Evolutionary conservation across 1,139 yeast genomes (phyloP).

Genomic region (Candida gigantensis): DNA sequence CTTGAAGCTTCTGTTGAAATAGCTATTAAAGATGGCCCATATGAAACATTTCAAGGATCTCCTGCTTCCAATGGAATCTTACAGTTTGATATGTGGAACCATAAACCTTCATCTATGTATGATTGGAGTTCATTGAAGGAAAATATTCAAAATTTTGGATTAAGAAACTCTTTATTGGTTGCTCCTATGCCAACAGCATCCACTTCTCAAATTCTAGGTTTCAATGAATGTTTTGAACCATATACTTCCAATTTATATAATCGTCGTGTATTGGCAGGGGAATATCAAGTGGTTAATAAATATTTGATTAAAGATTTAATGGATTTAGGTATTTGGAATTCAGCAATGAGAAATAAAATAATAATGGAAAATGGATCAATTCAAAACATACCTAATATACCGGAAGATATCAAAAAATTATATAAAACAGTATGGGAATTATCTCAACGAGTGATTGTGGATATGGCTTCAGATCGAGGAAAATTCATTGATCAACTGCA

Average conservation of each 20-base stretch:
- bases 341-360: slow-evolving; percentile 76
- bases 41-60: slow-evolving; percentile 70
- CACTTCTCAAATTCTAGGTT: slow-evolving; percentile 86
- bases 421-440: slow-evolving; percentile 98
- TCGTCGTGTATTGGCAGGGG: slow-evolving; percentile 85
- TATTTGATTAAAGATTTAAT: slow-evolving; percentile 78
- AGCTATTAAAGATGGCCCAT: slow-evolving; percentile 65
- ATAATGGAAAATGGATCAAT: slow-evolving; percentile 84
- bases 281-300: slow-evolving; percentile 85
- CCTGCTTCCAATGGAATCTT: slow-evolving; percentile 80
- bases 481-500: slow-evolving; percentile 95
- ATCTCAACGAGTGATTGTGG: slow-evolving; percentile 83
- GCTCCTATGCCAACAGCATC: slow-evolving; percentile 98
- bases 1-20: slow-evolving; percentile 78
- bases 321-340: slow-evolving; percentile 82
- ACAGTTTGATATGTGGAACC: slow-evolving; percentile 82
- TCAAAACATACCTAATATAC: slow-evolving; percentile 74
- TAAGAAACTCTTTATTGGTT: slow-evolving; percentile 78
- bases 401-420: slow-evolving; percentile 70
- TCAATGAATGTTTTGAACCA: slow-evolving; percentile 91
- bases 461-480: slow-evolving; percentile 94
- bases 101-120: slow-evolving; percentile 68
- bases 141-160: slow-evolving; percentile 60
- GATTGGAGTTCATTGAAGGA: slow-evolving; percentile 75
- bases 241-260: slow-evolving; percentile 85